These are phyloP conservation scores for Hypoxylon perforatum DNA, from an alignment of 495 filamentous ascomycete species.

Conservation along the genomic window DNA sequence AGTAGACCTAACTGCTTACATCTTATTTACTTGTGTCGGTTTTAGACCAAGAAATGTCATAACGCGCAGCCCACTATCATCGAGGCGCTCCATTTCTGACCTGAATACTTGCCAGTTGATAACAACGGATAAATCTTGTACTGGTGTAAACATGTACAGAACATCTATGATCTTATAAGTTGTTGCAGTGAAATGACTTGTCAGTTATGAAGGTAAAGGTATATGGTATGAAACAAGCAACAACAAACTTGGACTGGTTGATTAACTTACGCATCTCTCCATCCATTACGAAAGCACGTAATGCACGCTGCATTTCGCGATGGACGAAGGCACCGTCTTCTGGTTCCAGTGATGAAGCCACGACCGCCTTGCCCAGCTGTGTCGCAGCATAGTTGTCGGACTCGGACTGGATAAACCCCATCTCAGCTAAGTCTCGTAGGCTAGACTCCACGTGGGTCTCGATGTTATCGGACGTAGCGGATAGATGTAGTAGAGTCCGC, in stretches of 20 bases:
- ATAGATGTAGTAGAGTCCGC: conserved; percentile 73
- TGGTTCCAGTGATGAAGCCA: conserved; percentile 77
- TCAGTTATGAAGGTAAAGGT: neutral
- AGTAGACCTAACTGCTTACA: conserved; percentile 60
- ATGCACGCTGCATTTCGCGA: conserved; percentile 72
- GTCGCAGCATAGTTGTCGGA: conserved; percentile 68
- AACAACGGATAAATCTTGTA: conserved; percentile 63
- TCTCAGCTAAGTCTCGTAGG: conserved; percentile 63
- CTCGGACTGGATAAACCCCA: conserved; percentile 66
- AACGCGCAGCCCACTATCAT: conserved; percentile 77
- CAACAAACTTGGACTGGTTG: neutral
- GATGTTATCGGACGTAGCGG: conserved; percentile 55
- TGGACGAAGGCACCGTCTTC: conserved; percentile 83
- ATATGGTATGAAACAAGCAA: neutral
- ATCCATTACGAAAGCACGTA: conserved; percentile 83
- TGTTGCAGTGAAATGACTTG: neutral
- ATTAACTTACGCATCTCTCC: conserved; percentile 72
- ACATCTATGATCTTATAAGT: conserved; percentile 57
- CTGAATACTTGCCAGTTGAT: conserved; percentile 82
- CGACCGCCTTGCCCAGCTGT: conserved; percentile 74
- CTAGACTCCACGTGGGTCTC: conserved; percentile 65
- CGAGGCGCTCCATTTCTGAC: conserved; percentile 73
- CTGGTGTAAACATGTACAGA: conserved; percentile 82
- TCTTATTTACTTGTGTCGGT: conserved; percentile 74
- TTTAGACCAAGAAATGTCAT: conserved; percentile 76